These are phyloP conservation scores for Telfairia occidentalis DNA, from an alignment of 331 rosid genomes.

Conservation along the genomic window DNA sequence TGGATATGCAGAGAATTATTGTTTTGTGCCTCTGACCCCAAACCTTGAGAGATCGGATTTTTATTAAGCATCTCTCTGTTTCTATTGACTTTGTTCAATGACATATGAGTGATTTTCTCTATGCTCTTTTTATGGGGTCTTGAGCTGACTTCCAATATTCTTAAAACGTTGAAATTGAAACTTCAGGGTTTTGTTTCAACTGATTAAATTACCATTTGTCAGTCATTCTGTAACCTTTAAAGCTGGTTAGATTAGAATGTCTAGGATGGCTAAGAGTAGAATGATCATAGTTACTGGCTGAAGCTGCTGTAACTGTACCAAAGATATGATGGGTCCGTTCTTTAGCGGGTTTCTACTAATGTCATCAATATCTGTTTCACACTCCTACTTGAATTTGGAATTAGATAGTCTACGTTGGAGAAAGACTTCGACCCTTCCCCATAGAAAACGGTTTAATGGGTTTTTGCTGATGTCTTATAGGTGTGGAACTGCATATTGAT, in stretches of 20 bases:
- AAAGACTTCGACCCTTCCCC: neutral
- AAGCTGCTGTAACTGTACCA: neutral
- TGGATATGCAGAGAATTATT: slow-evolving; percentile 2
- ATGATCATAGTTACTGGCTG: neutral
- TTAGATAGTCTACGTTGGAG: neutral
- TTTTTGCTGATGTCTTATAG: neutral
- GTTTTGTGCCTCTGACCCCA: neutral
- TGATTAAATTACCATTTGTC: neutral
- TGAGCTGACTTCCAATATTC: neutral
- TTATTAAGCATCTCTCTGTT: neutral
- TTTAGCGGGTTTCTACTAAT: neutral
- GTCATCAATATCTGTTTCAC: neutral
- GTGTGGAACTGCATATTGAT: neutral
- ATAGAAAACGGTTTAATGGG: neutral
- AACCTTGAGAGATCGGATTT: neutral
- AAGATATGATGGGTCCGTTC: neutral
- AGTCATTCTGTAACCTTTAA: neutral
- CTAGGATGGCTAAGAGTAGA: neutral
- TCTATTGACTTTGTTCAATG: slow-evolving; percentile 2
- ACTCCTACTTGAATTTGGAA: neutral
- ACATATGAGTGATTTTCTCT: neutral
- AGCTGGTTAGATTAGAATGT: neutral
- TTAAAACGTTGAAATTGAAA: neutral
- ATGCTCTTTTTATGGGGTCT: neutral
- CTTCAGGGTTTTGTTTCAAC: neutral